Conservation (phyloP, 169 alveolate species). For the Eimeria nieschulzi region DNA sequence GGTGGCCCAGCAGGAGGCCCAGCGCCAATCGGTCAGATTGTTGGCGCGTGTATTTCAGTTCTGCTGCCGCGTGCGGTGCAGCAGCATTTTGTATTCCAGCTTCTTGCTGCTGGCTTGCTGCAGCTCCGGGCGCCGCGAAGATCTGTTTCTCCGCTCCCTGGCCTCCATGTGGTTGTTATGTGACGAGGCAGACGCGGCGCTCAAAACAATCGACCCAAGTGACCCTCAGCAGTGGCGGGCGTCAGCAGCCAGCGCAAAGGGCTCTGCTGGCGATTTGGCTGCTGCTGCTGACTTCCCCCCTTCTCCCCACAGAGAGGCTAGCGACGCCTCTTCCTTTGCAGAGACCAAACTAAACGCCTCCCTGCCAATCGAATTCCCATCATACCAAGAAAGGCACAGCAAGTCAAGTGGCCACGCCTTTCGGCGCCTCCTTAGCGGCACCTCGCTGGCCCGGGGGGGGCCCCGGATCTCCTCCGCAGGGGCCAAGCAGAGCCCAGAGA, state of each 20-base stretch:
- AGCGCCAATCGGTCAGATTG: background rate
- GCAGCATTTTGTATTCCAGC: background rate
- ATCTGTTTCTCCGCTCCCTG: constrained; percentile 11
- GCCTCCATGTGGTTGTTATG: background rate
- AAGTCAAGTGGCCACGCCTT: background rate
- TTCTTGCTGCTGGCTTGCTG: constrained; percentile 28
- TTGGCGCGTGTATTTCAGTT: background rate
- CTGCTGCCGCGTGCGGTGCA: constrained; percentile 40
- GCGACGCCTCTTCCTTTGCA: too few relatives aligned
- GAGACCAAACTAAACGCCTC: too few relatives aligned
- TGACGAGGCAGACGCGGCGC: constrained; percentile 8
- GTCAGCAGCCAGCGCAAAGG: background rate
- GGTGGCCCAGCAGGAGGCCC: background rate
- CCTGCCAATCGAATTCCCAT: background rate
- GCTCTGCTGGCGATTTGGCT: background rate
- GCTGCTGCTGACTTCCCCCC: background rate
- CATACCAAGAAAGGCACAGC: background rate
- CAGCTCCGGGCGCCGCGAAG: constrained; percentile 26
- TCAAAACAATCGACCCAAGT: background rate
- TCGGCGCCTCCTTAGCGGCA: background rate
- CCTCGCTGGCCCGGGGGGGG: background rate
- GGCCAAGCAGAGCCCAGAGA: background rate
- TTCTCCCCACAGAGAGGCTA: too few relatives aligned
- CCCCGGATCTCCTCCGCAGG: too few relatives aligned
- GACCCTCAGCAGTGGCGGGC: background rate